Conservation (phyloP, 768 basidiomycete genomes). For the Galerina marginata region DNA sequence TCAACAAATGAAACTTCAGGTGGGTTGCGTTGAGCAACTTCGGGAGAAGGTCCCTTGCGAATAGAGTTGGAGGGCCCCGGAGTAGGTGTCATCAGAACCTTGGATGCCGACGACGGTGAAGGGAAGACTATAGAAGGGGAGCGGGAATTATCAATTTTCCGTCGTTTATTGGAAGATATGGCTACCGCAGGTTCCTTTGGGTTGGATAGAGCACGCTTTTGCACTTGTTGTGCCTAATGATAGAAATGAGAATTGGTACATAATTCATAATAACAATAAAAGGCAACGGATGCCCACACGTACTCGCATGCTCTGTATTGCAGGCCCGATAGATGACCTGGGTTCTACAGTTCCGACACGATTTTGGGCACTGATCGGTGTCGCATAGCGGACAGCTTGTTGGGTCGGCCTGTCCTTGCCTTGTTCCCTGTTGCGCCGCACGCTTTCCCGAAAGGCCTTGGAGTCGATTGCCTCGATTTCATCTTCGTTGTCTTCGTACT, state of each 20-base stretch:
- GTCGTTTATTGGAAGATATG: not conserved
- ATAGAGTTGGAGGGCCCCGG: not conserved
- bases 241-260: not conserved
- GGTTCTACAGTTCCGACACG: not conserved
- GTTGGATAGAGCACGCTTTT: not conserved
- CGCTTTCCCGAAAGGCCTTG: slow-evolving; percentile 11
- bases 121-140: not conserved
- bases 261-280: not conserved
- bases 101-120: not conserved
- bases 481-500: slow-evolving; percentile 14
- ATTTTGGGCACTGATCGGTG: not conserved
- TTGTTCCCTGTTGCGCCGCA: slow-evolving; percentile 8
- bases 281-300: not conserved
- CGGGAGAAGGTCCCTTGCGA: not conserved
- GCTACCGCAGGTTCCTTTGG: not conserved
- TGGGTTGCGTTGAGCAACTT: not conserved
- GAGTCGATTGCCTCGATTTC: slow-evolving; percentile 13
- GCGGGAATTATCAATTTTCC: not conserved
- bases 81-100: not conserved
- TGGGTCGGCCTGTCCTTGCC: not conserved
- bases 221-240: not conserved
- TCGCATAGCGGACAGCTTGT: not conserved
- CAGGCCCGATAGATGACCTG: slow-evolving; percentile 6
- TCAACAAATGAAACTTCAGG: not conserved
- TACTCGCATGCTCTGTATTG: not conserved